Base-by-base conservation (phyloP, 768 basidiomycete species). In the Rhizopogon vinicolor region DNA sequence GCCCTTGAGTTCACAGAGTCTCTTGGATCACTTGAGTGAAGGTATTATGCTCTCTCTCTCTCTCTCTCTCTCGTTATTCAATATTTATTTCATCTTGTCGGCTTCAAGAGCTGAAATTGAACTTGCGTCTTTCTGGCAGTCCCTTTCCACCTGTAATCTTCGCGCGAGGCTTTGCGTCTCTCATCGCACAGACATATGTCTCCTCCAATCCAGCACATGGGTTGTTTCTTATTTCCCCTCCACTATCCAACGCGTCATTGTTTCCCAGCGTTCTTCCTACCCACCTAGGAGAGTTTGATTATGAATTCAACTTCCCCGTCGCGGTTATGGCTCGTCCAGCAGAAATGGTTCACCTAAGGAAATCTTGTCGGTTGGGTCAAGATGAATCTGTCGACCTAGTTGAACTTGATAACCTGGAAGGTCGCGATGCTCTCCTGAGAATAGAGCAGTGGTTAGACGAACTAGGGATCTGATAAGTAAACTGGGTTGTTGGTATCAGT, bases 101-200 rank as follows among this genome's bases (percentile, higher is more conserved):
- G 12, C 12, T 46, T 22, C 58, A 37, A 82, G 81, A 76, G 53
- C 64, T 84, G 35, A 67, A 68, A 43, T 68, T 68, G 19, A 71
- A 76, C 35, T 68, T 84, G 49, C 72, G 73, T 18, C 63, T 74
- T 7, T 69, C 77, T 14, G 68, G 65, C 5, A 75, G 77, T 40
- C 77, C 82, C 8, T 85, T 84, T 57, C 79, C 84, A 0, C 84
- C 84, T 1, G 75, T 86, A 31, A 71, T 86, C 39, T 70, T 85
- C 57, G 78, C 83, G 2, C 75, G 76, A 25, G 73, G 74, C 6
- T 60, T 72, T 4, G 74, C 75, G 9, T 76, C 83, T 53, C 71
- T 87, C 37, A 76, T 89, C 52, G 78, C 83, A 7, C 84, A 89
- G 65, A 74, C 80, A 19, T 89, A 86, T 65, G 79, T 89, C 57